These are phyloP conservation scores for Plasmodium sp. DNA, from an alignment of 169 alveolate species.

Conservation along the genomic window DNA sequence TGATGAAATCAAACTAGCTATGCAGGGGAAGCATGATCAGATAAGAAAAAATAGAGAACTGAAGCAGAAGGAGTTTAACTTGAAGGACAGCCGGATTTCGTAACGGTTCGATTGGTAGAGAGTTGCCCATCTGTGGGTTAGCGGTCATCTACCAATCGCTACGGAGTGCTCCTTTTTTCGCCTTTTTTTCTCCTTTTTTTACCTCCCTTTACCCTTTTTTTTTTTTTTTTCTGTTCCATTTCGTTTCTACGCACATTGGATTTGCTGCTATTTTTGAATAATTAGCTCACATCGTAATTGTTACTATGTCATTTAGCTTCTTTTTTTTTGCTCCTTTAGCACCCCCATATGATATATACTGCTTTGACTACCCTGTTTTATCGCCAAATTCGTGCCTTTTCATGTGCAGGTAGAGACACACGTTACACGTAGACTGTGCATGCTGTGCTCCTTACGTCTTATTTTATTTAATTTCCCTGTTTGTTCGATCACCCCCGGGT, in stretches of 20 bases:
- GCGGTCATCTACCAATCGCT: neutral
- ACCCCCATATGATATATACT: neutral
- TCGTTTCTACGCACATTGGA: neutral
- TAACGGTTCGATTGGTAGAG: neutral
- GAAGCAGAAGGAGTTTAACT: conserved; percentile 48
- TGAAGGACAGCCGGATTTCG: conserved; percentile 65
- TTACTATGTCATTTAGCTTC: neutral
- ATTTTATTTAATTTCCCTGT: conserved; percentile 20
- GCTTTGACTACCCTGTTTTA: neutral
- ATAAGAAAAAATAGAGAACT: conserved; percentile 66
- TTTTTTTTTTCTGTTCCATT: neutral
- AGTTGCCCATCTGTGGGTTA: neutral
- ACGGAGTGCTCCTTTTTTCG: neutral
- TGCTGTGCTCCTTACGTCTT: neutral
- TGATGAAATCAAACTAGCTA: conserved; percentile 83
- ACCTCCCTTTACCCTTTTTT: neutral
- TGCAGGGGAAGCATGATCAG: conserved; percentile 80
- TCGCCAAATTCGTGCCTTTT: neutral
- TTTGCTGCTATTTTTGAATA: neutral
- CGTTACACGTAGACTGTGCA: neutral
- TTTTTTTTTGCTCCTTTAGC: neutral
- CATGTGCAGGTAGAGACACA: neutral
- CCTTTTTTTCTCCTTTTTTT: too few relatives aligned
- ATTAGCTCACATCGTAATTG: neutral
- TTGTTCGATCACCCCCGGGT: conserved; percentile 4